phyloP scores from a whole-genome alignment of 495 filamentous ascomycete species.

The Clohesyomyces aquaticus region DNA sequence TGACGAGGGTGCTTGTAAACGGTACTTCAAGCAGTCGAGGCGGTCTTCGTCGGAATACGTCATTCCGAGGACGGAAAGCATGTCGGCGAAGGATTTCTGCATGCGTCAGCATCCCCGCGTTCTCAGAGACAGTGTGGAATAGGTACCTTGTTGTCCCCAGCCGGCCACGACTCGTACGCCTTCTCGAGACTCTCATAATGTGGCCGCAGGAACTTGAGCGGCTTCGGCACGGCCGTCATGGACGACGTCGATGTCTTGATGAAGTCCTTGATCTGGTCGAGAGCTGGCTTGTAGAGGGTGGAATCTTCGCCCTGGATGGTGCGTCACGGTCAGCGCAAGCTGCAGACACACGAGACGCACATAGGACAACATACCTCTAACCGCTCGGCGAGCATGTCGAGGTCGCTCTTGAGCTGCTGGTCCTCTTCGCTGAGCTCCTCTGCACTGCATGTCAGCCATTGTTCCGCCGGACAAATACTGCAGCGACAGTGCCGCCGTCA shows the following conservation, averaged over 20 bases:
- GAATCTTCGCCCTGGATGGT: constrained; percentile 76
- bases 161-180: constrained; percentile 85
- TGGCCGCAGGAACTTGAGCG: constrained; percentile 94
- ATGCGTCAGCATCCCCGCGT: constrained; percentile 3
- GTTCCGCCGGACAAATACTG: too few relatives aligned
- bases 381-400: constrained; percentile 97
- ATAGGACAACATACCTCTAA: constrained; percentile 67
- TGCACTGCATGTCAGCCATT: too few relatives aligned
- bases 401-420: constrained; percentile 94
- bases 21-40: constrained; percentile 93
- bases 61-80: constrained; percentile 97
- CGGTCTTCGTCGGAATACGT: constrained; percentile 97
- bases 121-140: background rate
- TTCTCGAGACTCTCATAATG: constrained; percentile 87
- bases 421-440: constrained; percentile 98
- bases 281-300: constrained; percentile 83
- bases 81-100: constrained; percentile 84
- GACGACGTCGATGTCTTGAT: constrained; percentile 99
- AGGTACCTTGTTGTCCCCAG: constrained; percentile 75
- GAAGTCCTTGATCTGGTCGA: constrained; percentile 93
- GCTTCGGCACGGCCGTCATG: constrained; percentile 98
- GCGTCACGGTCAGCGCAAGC: constrained; percentile 23
- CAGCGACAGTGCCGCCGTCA: too few relatives aligned
- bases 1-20: constrained; percentile 82
- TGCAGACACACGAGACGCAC: constrained; percentile 13